A percentile compares a stretch with the other conserved stretches of the same genome.
Evolutionary conservation across 805 yeast genomes (phyloP).

Genomic region (Kluyveromyces starmeri): DNA sequence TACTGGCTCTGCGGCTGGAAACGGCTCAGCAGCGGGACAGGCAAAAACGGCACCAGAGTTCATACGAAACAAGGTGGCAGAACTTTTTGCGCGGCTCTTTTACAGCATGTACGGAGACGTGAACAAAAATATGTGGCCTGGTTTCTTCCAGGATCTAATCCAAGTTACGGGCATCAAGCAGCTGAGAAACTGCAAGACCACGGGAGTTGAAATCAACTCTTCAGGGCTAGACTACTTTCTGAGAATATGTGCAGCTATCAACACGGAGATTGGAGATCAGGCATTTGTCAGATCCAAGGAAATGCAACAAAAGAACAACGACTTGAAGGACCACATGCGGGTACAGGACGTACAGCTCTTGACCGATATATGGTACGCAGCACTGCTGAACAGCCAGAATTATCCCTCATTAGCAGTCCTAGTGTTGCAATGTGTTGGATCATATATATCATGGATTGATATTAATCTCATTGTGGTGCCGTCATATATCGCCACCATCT

Average conservation of each 20-base stretch:
- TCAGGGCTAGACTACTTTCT: conserved; percentile 60
- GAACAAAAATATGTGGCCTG: conserved; percentile 25
- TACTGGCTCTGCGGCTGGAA: conserved; percentile 5
- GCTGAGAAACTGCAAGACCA: conserved; percentile 7
- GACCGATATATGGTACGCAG: conserved; percentile 58
- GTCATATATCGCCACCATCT: conserved; percentile 48
- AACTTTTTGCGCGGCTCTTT: conserved; percentile 26
- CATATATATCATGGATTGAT: conserved; percentile 90
- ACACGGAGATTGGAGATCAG: conserved; percentile 90
- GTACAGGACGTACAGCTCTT: conserved; percentile 60
- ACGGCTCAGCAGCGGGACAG: conserved; percentile 8
- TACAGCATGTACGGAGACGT: conserved; percentile 25
- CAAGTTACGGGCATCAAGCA: conserved; percentile 17
- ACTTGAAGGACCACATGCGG: conserved; percentile 76
- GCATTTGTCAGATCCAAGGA: conserved; percentile 63
- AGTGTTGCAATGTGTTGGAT: conserved; percentile 59
- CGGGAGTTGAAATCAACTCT: conserved; percentile 25
- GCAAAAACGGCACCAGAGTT: conserved; percentile 18
- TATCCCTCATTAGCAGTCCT: conserved; percentile 21
- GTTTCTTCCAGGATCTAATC: conserved; percentile 26
- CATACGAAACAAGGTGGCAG: conserved; percentile 28
- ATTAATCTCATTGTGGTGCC: conserved; percentile 52
- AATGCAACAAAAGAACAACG: conserved; percentile 53
- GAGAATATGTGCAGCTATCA: conserved; percentile 65
- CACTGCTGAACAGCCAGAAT: conserved; percentile 15